Percentiles rank a stretch among this genome's conserved stretches.
These are phyloP conservation scores for Aspergillus novoparasiticus DNA, from an alignment of 2,329 filamentous ascomycete species.

Conservation along the genomic window DNA sequence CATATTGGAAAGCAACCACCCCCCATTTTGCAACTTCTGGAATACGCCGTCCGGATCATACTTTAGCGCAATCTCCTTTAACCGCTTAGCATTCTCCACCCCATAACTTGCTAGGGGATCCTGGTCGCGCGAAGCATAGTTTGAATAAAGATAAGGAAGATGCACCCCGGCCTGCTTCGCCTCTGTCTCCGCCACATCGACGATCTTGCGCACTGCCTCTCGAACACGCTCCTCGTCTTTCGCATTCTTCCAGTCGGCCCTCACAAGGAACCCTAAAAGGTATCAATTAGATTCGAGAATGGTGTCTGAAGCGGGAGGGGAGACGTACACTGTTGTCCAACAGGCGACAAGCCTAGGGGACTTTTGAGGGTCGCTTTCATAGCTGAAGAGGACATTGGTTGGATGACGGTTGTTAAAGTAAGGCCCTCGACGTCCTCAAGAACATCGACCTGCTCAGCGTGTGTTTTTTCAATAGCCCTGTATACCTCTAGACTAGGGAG, in stretches of 20 bases:
- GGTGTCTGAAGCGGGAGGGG: not conserved
- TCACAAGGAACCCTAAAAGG: not conserved
- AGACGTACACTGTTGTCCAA: not conserved
- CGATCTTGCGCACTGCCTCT: not conserved
- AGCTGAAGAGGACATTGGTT: not conserved
- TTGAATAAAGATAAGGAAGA: not conserved
- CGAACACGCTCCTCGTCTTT: not conserved
- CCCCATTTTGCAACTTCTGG: conserved; percentile 5
- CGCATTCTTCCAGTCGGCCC: not conserved
- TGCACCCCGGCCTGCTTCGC: not conserved
- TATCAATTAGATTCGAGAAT: not conserved
- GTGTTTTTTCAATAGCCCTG: conserved; percentile 11
- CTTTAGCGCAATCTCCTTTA: not conserved
- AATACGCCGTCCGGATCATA: conserved; percentile 1
- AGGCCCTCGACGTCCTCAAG: conserved; percentile 4
- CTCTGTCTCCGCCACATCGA: not conserved
- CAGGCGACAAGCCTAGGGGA: not conserved
- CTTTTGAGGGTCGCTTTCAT: not conserved
- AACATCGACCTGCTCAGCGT: conserved; percentile 7
- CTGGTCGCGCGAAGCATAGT: not conserved
- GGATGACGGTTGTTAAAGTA: not conserved
- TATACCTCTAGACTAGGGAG: conserved; percentile 12
- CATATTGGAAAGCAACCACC: not conserved
- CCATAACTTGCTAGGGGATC: not conserved
- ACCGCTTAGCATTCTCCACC: not conserved